These are phyloP conservation scores for Solanum hybrid DNA, from an alignment of 305 asterid species.

Conservation along the genomic window DNA sequence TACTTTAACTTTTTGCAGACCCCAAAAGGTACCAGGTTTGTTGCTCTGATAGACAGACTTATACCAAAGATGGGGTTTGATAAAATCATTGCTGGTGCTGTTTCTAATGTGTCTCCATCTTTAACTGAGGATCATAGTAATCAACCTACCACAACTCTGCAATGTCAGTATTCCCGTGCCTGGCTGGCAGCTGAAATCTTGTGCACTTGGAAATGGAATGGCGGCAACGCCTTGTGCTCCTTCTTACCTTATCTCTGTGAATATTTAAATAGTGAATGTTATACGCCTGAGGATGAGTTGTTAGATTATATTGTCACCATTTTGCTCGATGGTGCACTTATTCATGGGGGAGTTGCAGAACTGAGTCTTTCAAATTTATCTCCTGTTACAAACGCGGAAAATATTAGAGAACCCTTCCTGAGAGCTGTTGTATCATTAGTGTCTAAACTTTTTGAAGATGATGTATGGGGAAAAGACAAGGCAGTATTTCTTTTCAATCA, in stretches of 20 bases:
- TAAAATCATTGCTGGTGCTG: conserved; percentile 55
- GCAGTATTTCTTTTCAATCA: conserved; percentile 47
- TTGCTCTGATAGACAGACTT: conserved; percentile 59
- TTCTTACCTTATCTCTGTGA: conserved; percentile 56
- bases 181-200: conserved; percentile 99
- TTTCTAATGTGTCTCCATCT: conserved; percentile 28
- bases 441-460: conserved; percentile 43
- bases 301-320: conserved; percentile 58
- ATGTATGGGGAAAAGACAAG: conserved; percentile 62
- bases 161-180: conserved; percentile 55
- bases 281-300: conserved; percentile 28
- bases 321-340: conserved; percentile 90
- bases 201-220: conserved; percentile 93
- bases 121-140: conserved; percentile 27
- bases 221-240: conserved; percentile 65
- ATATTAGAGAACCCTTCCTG: conserved; percentile 66
- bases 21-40: conserved; percentile 42
- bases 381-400: conserved; percentile 49
- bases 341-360: conserved; percentile 52
- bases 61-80: conserved; percentile 62
- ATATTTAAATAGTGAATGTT: conserved; percentile 31
- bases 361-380: conserved; percentile 35
- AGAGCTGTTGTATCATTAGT: conserved; percentile 67
- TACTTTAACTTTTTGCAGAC: conserved; percentile 37
- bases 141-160: conserved; percentile 20